Percentiles rank a stretch among this genome's conserved stretches.
Evolutionary conservation across 441 rosid species (phyloP).

Genomic region (Eutrema salsugineum): DNA sequence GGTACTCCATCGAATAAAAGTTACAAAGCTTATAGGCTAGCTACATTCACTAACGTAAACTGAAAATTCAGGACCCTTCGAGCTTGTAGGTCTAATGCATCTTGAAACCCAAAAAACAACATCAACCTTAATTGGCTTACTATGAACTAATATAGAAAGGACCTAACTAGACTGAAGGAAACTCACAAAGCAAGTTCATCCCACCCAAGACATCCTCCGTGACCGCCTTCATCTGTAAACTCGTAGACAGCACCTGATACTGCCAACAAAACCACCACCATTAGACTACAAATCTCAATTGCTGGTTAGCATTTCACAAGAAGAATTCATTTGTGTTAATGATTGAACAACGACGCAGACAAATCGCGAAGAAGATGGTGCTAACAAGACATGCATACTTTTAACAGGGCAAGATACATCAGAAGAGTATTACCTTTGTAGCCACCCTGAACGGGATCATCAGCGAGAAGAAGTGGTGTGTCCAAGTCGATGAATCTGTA

Average conservation of each 20-base stretch:
- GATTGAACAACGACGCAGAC: background rate
- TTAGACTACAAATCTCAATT: background rate
- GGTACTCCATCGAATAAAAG: background rate
- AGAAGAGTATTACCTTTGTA: slow-evolving; percentile 59
- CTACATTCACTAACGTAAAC: background rate
- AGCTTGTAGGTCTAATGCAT: background rate
- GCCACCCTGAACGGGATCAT: slow-evolving; percentile 88
- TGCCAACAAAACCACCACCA: slow-evolving; percentile 30
- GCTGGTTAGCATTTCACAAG: background rate
- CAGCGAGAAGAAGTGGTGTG: slow-evolving; percentile 77
- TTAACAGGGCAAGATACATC: background rate
- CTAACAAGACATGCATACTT: background rate
- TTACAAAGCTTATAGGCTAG: background rate
- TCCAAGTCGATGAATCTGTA: slow-evolving; percentile 81
- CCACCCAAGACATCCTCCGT: slow-evolving; percentile 78
- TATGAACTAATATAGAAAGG: background rate
- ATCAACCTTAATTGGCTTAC: background rate
- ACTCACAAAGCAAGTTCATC: slow-evolving; percentile 49
- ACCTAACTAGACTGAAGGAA: background rate
- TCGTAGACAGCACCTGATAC: slow-evolving; percentile 74
- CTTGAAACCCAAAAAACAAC: background rate
- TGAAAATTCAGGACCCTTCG: background rate
- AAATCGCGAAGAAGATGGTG: background rate
- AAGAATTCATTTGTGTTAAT: background rate
- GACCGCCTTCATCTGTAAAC: slow-evolving; percentile 75